Conservation (phyloP, 768 basidiomycete genomes). For the Amanita pseudoporphyria region DNA sequence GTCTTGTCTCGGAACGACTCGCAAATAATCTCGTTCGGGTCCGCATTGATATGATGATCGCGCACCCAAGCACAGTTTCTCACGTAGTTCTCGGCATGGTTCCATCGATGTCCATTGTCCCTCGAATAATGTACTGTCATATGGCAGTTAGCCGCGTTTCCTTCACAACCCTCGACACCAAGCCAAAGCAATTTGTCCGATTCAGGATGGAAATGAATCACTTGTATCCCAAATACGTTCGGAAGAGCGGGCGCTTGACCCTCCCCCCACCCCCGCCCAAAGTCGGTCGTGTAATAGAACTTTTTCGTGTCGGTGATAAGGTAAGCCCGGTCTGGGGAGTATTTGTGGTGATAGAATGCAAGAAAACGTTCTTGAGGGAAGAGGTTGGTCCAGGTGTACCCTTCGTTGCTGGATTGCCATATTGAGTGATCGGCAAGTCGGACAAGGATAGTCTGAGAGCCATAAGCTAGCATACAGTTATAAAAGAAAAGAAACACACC, state of each 20-base stretch:
- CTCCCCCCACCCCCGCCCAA: constrained; percentile 61
- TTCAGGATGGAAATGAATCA: constrained; percentile 81
- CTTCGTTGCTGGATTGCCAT: constrained; percentile 96
- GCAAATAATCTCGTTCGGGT: constrained; percentile 85
- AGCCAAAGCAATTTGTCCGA: constrained; percentile 87
- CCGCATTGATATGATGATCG: constrained; percentile 69
- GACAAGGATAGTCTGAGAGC: constrained; percentile 65
- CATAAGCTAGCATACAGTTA: constrained; percentile 2
- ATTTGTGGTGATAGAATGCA: constrained; percentile 80
- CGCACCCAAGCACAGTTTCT: constrained; percentile 88
- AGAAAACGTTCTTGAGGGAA: constrained; percentile 57
- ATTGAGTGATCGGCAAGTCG: constrained; percentile 67
- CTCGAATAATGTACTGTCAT: constrained; percentile 66
- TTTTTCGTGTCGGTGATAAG: constrained; percentile 62
- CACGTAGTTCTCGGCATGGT: constrained; percentile 74
- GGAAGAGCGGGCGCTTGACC: constrained; percentile 57
- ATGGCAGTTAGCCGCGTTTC: constrained; percentile 43
- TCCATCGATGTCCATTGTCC: constrained; percentile 76
- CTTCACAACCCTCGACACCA: constrained; percentile 60
- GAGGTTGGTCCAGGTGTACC: constrained; percentile 79
- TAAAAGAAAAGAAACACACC: constrained; percentile 25
- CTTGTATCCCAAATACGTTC: constrained; percentile 67
- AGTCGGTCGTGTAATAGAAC: constrained; percentile 78
- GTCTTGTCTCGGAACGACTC: constrained; percentile 79
- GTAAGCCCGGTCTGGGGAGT: constrained; percentile 75